A percentile compares a stretch with the other conserved stretches of the same genome.
phyloP scores from a whole-genome alignment of 805 yeast species.

The Candida tammaniensis region DNA sequence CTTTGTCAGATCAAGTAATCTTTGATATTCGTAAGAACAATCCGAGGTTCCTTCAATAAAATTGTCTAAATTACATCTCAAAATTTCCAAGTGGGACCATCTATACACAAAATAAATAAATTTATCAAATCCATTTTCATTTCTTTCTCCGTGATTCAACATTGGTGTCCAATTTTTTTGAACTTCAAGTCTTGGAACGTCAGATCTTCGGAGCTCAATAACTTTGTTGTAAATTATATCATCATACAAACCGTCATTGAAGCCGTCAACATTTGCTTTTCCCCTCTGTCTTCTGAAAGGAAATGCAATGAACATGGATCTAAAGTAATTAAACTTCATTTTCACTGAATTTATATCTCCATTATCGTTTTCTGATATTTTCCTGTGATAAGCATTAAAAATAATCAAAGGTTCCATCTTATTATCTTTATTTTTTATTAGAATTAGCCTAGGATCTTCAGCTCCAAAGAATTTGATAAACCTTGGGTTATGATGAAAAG shows the following conservation, averaged over 20 bases:
- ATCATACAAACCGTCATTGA: conserved; percentile 11
- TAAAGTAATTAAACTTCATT: conserved; percentile 11
- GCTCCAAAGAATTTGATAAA: conserved; percentile 37
- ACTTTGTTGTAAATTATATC: conserved; percentile 17
- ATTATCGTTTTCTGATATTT: conserved; percentile 7
- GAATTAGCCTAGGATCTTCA: conserved; percentile 48
- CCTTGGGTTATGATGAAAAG: conserved; percentile 25
- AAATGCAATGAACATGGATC: conserved; percentile 32
- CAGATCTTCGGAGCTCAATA: conserved; percentile 17
- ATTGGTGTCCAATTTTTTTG: conserved; percentile 45
- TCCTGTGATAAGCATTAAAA: conserved; percentile 32
- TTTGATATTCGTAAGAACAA: conserved; percentile 12
- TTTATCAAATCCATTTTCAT: conserved; percentile 23
- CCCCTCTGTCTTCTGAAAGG: conserved; percentile 32
- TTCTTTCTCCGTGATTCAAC: conserved; percentile 22
- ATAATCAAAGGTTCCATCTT: conserved; percentile 46
- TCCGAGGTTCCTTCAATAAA: conserved; percentile 11
- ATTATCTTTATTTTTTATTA: conserved; percentile 30
- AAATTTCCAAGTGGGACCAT: conserved; percentile 21
- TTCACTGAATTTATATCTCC: conserved; percentile 18
- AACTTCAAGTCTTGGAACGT: conserved; percentile 8
- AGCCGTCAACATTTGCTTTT: conserved; percentile 21
- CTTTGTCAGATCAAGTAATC: conserved; percentile 9
- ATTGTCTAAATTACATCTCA: conserved; percentile 15
- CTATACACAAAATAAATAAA: conserved; percentile 29